Conservation (phyloP, 306 rosid species). For the Rosa persica region DNA sequence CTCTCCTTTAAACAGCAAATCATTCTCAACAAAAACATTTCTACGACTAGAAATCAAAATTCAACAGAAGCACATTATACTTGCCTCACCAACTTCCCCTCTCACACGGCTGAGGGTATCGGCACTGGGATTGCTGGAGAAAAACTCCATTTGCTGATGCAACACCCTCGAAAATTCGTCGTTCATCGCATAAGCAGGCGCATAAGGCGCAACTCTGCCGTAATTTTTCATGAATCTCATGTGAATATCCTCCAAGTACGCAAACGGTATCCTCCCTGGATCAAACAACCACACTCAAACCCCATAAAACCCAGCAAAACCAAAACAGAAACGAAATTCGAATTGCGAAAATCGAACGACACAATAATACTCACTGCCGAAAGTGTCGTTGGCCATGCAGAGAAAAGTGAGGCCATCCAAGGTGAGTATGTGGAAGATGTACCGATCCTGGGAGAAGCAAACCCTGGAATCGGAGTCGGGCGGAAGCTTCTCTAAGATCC, state of each 20-base stretch:
- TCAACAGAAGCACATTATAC: constrained; percentile 35
- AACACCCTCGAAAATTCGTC: constrained; percentile 97
- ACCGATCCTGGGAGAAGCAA: constrained; percentile 95
- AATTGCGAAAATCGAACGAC: neutral
- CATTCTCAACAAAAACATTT: neutral
- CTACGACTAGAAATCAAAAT: neutral
- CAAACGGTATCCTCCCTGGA: constrained; percentile 92
- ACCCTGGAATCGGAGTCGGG: constrained; percentile 77
- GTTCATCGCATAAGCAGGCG: constrained; percentile 98
- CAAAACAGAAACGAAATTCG: neutral
- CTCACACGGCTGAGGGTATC: constrained; percentile 92
- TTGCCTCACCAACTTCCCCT: constrained; percentile 97
- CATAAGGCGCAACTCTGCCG: constrained; percentile 73
- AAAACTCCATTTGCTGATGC: constrained; percentile 98
- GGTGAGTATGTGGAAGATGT: constrained; percentile 88
- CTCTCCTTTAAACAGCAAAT: neutral
- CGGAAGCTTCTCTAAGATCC: constrained; percentile 94
- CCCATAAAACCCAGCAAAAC: too few relatives aligned
- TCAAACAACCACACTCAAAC: neutral
- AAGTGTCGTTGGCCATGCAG: constrained; percentile 95
- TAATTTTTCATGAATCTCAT: constrained; percentile 99
- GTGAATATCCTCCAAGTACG: constrained; percentile 92
- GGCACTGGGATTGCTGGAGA: constrained; percentile 74
- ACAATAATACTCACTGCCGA: constrained; percentile 64
- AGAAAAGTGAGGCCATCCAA: constrained; percentile 75